Evolutionary conservation across 164 flowering plant species (phyloP), one percentile per base, ranked within the genome.

Genomic region (Litsea cubeba): DNA sequence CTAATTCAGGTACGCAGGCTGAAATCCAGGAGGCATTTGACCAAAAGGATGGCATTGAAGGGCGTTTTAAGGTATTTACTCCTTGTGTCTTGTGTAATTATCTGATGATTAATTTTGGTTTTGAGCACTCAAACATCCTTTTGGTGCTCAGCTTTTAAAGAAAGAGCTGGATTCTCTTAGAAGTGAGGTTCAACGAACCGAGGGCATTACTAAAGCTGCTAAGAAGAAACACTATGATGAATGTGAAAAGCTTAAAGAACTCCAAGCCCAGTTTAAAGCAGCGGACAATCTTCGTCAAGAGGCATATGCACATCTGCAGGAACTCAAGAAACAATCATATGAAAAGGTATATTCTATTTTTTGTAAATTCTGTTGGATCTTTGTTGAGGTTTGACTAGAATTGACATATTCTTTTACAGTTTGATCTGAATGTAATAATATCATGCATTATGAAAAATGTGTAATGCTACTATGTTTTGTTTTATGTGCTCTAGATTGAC

Each of bases 221-320:
- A 84, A 67, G 76, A 85, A 82, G 78, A 82, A 76, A 70, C 78
- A 76, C 73, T 57, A 68, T 50, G 88, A 83, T 23, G 88, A 84
- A 72, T 71, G 35, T 65, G 83, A 74, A 12, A 81, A 77, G 78
- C 67, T 85, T 12, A 78, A 69, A 49, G 80, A 83, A 32, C 76
- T 88, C 76, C 85, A 79, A 40, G 74, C 65, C 10, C 86, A 87
- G 76, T 88, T 79, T 74, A 83, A 69, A 76, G 85, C 77, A 74
- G 97, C 93, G 4, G 81, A 93, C 84, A 81, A 74, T 32, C 72
- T 83, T 76, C 94, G 97, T 54, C 97, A 93, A 81, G 84, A 83
- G 69, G 96, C 95, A 15, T 93, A 88, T 78, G 65, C 74, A 18
- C 79, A 79, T 57, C 68, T 87, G 25, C 84, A 79, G 79, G 76